Percentiles rank a stretch among this genome's conserved stretches.
phyloP scores from a whole-genome alignment of 345 rosid genomes.

The Syzygium aqueum region DNA sequence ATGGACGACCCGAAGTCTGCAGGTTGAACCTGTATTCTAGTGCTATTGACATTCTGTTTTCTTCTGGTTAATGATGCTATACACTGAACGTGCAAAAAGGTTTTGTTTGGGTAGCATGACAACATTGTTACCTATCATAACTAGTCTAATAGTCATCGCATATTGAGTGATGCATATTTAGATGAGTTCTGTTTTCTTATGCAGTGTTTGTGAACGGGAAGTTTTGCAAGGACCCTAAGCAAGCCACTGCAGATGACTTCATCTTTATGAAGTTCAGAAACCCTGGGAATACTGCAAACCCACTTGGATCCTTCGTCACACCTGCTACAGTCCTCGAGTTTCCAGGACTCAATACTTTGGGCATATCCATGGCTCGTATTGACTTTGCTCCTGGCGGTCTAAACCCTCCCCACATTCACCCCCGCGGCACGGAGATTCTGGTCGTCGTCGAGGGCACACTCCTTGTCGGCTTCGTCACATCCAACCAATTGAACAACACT shows the following conservation, averaged over 20 bases:
- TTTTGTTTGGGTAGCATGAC: neutral
- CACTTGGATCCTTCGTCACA: conserved; percentile 14
- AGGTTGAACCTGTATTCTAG: neutral
- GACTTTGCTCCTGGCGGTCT: conserved; percentile 18
- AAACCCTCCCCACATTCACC: conserved; percentile 36
- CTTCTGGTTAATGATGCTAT: neutral
- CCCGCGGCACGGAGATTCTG: conserved; percentile 1
- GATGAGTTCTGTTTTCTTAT: neutral
- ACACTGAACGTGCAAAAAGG: neutral
- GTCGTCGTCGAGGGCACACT: no score
- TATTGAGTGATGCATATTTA: neutral
- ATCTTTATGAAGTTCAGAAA: conserved; percentile 6
- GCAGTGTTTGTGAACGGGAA: neutral
- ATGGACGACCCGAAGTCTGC: conserved; percentile 4
- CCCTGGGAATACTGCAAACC: conserved; percentile 4
- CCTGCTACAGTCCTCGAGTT: neutral
- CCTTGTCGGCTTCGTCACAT: no score
- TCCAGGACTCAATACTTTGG: conserved; percentile 18
- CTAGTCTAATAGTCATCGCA: neutral
- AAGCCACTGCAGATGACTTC: neutral
- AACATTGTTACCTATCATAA: neutral
- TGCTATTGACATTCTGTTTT: neutral
- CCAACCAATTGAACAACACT: no score
- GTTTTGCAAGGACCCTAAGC: neutral
- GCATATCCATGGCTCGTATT: conserved; percentile 12